Evolutionary conservation across 2,329 filamentous ascomycete species (phyloP).

Genomic region (Nemania abortiva): DNA sequence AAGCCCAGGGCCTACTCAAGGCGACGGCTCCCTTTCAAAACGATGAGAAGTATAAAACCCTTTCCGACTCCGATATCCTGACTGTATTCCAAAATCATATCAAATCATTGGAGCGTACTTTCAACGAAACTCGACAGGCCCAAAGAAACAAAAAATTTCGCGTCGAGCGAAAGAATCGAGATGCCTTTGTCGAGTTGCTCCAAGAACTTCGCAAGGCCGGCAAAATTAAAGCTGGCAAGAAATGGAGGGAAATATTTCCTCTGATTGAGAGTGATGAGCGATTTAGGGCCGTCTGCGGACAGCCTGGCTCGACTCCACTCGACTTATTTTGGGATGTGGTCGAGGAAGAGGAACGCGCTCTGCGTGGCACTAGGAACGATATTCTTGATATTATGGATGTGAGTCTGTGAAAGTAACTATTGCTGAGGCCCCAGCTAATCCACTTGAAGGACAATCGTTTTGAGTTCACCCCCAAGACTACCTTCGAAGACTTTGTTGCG

Average conservation of each 20-base stretch:
- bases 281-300: slow-evolving; percentile 85
- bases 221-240: slow-evolving; percentile 88
- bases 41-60: slow-evolving; percentile 85
- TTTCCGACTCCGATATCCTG: slow-evolving; percentile 90
- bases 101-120: slow-evolving; percentile 87
- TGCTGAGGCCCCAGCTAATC: slow-evolving; percentile 19
- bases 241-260: slow-evolving; percentile 86
- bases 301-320: slow-evolving; percentile 84
- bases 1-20: slow-evolving; percentile 86
- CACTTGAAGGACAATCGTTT: slow-evolving; percentile 83
- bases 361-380: slow-evolving; percentile 83
- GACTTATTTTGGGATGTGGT: slow-evolving; percentile 97
- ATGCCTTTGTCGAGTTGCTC: slow-evolving; percentile 81
- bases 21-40: slow-evolving; percentile 80
- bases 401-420: slow-evolving; percentile 54
- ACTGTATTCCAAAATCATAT: slow-evolving; percentile 95
- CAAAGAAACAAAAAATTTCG: slow-evolving; percentile 85
- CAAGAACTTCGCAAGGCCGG: slow-evolving; percentile 78
- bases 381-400: slow-evolving; percentile 91
- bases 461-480: slow-evolving; percentile 87
- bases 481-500: slow-evolving; percentile 86
- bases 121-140: slow-evolving; percentile 91
- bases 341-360: slow-evolving; percentile 91
- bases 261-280: slow-evolving; percentile 83
- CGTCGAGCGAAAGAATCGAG: slow-evolving; percentile 86